Evolutionary conservation across 805 yeast species (phyloP), one percentile per base, ranked within the genome.

Genomic region (Zygoascus ofunaensis): DNA sequence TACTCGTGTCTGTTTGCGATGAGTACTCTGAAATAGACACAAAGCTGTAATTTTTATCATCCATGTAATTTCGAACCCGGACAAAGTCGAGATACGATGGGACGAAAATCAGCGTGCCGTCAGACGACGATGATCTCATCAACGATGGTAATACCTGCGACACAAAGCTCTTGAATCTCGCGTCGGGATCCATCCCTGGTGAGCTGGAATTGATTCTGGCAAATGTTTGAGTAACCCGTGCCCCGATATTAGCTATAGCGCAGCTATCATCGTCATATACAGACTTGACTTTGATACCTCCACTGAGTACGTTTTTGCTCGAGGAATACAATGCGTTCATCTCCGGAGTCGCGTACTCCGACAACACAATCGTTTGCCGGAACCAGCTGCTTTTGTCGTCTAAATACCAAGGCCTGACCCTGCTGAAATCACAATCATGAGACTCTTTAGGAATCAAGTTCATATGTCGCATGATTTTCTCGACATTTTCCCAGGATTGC

Each of bases 401-500:
- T 51, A 92, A 80, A 32, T 82, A 79, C 94, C 95, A 89, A 82
- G 84, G 82, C 55, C 96, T 74, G 33, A 92, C 80, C 53, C 98
- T 74, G 46, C 92, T 78, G 62, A 92, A 92, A 63, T 92, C 98
- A 14, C 94, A 82, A 46, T 79, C 82, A 50, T 79, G 87, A 51
- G 83, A 79, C 41, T 81, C 77, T 50, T 77, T 76, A 4, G 97
- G 97, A 38, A 87, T 77, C 45, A 72, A 68, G 62, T 89, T 87
- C 45, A 87, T 53, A 58, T 81, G 79, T 50, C 79, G 77, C 53
- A 80, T 67, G n/a, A 82, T 63, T 14, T 80, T 79, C 24, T 62
- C 63, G 5, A 92, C 72, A 64, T 90, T 95, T 32, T 82, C 82
- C 89, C 97, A 83, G 57, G 89, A 87, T 64, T 92, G 98, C 83